These are phyloP conservation scores for Colletotrichum agaves DNA, from an alignment of 2,329 filamentous ascomycete genomes.

Conservation along the genomic window DNA sequence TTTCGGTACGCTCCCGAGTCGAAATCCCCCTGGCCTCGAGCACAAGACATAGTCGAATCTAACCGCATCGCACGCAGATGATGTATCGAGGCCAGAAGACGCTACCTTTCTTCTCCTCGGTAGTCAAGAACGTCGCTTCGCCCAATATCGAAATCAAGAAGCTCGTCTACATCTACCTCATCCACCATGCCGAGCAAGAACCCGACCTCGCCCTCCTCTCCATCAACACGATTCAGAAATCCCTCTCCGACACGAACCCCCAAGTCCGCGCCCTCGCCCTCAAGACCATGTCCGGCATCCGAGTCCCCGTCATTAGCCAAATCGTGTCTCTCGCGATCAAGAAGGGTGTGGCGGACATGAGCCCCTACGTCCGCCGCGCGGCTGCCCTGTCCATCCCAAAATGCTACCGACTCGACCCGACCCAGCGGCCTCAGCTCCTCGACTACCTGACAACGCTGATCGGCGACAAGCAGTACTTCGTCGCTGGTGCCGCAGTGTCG, in stretches of 20 bases:
- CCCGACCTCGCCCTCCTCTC: constrained; percentile 94
- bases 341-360: constrained; percentile 93
- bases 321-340: constrained; percentile 97
- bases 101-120: constrained; percentile 93
- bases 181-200: constrained; percentile 95
- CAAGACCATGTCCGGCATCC: constrained; percentile 96
- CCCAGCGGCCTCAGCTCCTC: constrained; percentile 83
- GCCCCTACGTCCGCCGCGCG: constrained; percentile 89
- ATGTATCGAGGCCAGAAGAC: constrained; percentile 93
- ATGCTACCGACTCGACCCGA: constrained; percentile 91
- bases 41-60: constrained; percentile 26
- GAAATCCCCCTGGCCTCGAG: background rate
- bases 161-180: constrained; percentile 97
- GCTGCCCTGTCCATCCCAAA: constrained; percentile 95
- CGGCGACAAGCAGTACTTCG: constrained; percentile 93
- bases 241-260: constrained; percentile 90
- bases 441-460: constrained; percentile 84
- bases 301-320: constrained; percentile 97
- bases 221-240: constrained; percentile 99
- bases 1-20: constrained; percentile 67
- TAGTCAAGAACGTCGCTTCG: constrained; percentile 97
- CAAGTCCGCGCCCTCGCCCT: constrained; percentile 91
- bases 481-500: constrained; percentile 91
- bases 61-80: constrained; percentile 70
- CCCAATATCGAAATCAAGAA: constrained; percentile 96